Evolutionary conservation across 768 basidiomycete species (phyloP).

Genomic region (Phanerodontia chrysosporium): DNA sequence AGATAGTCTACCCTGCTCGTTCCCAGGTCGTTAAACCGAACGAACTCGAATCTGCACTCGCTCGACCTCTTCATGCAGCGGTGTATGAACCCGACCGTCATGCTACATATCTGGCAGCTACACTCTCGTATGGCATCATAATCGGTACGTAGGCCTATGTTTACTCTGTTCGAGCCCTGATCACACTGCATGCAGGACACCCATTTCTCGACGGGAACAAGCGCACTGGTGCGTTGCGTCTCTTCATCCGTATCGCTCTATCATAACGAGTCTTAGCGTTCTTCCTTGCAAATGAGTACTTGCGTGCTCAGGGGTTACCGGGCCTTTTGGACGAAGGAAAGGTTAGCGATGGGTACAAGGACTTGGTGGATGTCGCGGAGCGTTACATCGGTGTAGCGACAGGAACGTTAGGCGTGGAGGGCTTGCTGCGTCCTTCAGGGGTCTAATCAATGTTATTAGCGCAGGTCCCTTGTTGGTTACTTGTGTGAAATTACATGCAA

Average conservation of each 20-base stretch:
- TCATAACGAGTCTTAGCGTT: constrained; percentile 19
- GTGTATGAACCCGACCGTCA: constrained; percentile 28
- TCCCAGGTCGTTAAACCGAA: constrained; percentile 30
- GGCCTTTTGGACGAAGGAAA: constrained; percentile 21
- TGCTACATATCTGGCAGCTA: constrained; percentile 30
- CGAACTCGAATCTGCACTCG: constrained; percentile 29
- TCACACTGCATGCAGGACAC: constrained; percentile 19
- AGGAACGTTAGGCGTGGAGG: constrained; percentile 18
- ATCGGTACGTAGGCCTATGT: constrained; percentile 11
- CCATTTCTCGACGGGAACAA: constrained; percentile 31
- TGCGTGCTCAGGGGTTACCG: constrained; percentile 29
- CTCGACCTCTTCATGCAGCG: constrained; percentile 26
- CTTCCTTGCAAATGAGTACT: constrained; percentile 30
- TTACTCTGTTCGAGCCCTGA: background rate
- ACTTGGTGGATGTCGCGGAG: constrained; percentile 15
- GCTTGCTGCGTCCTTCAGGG: background rate
- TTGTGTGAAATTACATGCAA: too few species aligned
- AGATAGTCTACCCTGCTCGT: constrained; percentile 29
- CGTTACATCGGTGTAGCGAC: constrained; percentile 19
- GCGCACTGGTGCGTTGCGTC: constrained; percentile 20
- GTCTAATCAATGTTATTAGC: too few species aligned
- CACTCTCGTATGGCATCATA: constrained; percentile 31
- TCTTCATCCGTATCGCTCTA: background rate
- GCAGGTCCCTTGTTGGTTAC: too few species aligned
- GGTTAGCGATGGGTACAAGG: constrained; percentile 12